These are phyloP conservation scores for Fusarium keratoplasticum DNA, from an alignment of 2,329 filamentous ascomycete genomes.

Conservation along the genomic window DNA sequence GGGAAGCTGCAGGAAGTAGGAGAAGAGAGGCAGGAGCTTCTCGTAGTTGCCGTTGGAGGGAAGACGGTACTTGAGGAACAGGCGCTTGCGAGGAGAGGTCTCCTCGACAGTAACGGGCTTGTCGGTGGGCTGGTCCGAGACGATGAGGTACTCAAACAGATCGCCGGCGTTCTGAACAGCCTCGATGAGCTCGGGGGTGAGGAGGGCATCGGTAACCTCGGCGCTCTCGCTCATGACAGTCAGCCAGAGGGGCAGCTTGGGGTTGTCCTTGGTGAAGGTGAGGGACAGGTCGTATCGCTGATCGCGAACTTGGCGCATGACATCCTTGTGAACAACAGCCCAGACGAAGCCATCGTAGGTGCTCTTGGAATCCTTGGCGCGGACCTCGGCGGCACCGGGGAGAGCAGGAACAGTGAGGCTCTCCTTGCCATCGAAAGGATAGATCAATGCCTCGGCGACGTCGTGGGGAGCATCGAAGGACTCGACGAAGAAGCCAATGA, in stretches of 20 bases:
- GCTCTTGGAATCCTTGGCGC: constrained; percentile 71
- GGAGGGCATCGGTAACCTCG: constrained; percentile 87
- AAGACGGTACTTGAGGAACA: constrained; percentile 81
- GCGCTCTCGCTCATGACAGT: constrained; percentile 98
- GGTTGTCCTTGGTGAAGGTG: constrained; percentile 91
- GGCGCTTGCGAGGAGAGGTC: constrained; percentile 84
- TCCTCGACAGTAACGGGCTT: constrained; percentile 89
- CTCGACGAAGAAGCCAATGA: constrained; percentile 83
- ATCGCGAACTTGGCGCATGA: constrained; percentile 89
- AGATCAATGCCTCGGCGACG: constrained; percentile 79
- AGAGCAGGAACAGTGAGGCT: constrained; percentile 76
- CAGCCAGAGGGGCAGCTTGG: constrained; percentile 89
- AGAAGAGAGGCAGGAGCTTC: constrained; percentile 78
- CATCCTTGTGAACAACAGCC: constrained; percentile 93
- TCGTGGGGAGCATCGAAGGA: constrained; percentile 77
- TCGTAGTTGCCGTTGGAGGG: constrained; percentile 73
- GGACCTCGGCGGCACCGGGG: constrained; percentile 67
- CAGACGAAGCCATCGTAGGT: constrained; percentile 92
- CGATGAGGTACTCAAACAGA: constrained; percentile 83
- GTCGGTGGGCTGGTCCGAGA: constrained; percentile 89
- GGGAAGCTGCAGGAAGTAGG: constrained; percentile 84
- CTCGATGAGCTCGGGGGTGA: constrained; percentile 88
- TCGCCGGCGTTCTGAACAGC: constrained; percentile 84
- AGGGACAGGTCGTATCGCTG: constrained; percentile 95
- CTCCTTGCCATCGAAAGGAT: constrained; percentile 95